Evolutionary conservation across 2,329 filamentous ascomycete genomes (phyloP), one percentile per base, ranked within the genome.

Genomic region (Tolypocladium tropicale): DNA sequence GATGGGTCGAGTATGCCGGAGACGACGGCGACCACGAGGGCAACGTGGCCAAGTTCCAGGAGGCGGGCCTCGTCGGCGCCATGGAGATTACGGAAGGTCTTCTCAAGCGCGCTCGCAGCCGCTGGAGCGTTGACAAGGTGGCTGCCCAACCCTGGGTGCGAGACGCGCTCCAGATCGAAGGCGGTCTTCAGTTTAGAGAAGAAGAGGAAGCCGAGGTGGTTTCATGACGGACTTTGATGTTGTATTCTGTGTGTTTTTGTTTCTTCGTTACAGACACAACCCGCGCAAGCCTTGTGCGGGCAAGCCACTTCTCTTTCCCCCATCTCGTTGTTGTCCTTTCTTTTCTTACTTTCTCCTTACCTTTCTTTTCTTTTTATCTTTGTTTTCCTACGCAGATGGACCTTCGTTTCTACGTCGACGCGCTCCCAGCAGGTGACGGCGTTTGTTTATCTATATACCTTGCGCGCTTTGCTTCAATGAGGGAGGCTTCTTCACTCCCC

Each of bases 1-100:
- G 88, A 52, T 99, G 94, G 94, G 85, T 90, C 59, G 84, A 88
- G 58, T 96, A 88, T 67, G 90, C 85, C 2, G 86, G 91, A 56
- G 84, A 87, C 12, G 89, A 95, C 55, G 91, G 90, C 37, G 90
- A 96, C 55, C 94, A 95, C 78, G 90, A 96, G 52, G 78, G 78
- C 3, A 77, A 82, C 61, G 73, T 76, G 59, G 77, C 69, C 62
- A 84, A 81, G 59, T 85, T 86, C 60, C 80, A 81, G 56, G 83
- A 80, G 6, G 77, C 76, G 53, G 86, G 81, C 1, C 80, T 95
- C 54, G 78, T 84, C 39, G 90, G 89, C 0, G 92, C 90, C 7
- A 87, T 88, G 73, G 78, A 84, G 48, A 88, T 91, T 55, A 92
- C 95, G 0, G 92, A 96, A 67, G 89, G 85, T 0, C 72, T 97